phyloP scores from a whole-genome alignment of 1,139 yeast species.

The Saccharomyces uvarum region DNA sequence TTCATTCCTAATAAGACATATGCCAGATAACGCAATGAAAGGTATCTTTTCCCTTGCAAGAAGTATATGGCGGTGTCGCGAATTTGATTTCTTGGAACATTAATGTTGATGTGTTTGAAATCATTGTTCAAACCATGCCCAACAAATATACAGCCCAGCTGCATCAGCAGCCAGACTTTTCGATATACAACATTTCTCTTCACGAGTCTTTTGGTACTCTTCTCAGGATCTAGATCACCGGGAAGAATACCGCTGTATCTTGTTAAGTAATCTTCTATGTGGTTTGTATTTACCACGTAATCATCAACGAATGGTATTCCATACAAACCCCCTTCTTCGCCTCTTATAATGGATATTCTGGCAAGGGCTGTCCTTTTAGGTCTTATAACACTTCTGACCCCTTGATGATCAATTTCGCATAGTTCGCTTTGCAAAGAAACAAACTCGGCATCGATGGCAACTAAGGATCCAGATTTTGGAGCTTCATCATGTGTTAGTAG shows the following conservation, averaged over 20 bases:
- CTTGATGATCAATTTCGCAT: constrained; percentile 67
- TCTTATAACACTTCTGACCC: constrained; percentile 56
- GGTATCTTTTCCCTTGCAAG: constrained; percentile 61
- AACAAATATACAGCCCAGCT: constrained; percentile 83
- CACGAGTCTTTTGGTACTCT: constrained; percentile 65
- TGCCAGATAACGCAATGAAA: constrained; percentile 84
- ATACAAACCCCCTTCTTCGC: constrained; percentile 53
- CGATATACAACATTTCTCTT: constrained; percentile 79
- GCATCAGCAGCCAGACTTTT: constrained; percentile 78
- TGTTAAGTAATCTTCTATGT: constrained; percentile 79
- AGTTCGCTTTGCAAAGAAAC: constrained; percentile 76
- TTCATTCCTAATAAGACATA: constrained; percentile 65
- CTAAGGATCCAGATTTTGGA: constrained; percentile 64
- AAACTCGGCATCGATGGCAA: constrained; percentile 96
- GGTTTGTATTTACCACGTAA: constrained; percentile 67
- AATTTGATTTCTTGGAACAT: constrained; percentile 77
- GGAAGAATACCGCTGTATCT: constrained; percentile 87
- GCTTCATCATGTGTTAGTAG: constrained; percentile 60
- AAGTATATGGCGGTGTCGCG: constrained; percentile 82
- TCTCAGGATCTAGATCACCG: constrained; percentile 74
- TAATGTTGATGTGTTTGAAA: constrained; percentile 85
- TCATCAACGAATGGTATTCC: constrained; percentile 91
- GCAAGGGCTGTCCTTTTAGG: constrained; percentile 80
- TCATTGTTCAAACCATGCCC: constrained; percentile 93
- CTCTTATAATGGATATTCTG: constrained; percentile 79